phyloP scores from a whole-genome alignment of 768 basidiomycete genomes.

The Saitozyma podzolica region DNA sequence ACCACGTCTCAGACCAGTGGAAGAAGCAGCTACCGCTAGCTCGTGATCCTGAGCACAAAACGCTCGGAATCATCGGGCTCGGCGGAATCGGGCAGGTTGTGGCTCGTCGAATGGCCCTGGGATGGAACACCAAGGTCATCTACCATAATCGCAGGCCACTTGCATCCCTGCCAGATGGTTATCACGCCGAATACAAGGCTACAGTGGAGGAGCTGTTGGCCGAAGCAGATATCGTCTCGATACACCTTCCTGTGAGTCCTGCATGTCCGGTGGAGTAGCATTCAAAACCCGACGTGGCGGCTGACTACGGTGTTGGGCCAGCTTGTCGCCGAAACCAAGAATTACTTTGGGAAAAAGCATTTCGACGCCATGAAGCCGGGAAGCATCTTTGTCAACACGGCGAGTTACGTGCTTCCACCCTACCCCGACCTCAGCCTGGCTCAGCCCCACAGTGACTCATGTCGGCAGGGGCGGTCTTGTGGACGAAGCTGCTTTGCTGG shows the following conservation, averaged over 20 bases:
- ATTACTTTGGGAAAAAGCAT: conserved; percentile 69
- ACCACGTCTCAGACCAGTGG: background rate
- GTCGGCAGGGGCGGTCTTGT: conserved; percentile 67
- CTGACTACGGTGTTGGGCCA: background rate
- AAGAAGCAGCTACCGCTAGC: conserved; percentile 24
- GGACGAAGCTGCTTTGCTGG: conserved; percentile 80
- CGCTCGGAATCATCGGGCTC: conserved; percentile 54
- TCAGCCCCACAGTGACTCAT: background rate
- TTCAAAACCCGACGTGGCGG: background rate
- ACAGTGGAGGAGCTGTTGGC: conserved; percentile 64
- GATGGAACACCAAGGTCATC: conserved; percentile 83
- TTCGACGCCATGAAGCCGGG: conserved; percentile 74
- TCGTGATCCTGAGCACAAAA: conserved; percentile 50
- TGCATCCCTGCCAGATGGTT: conserved; percentile 60
- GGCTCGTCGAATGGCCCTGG: conserved; percentile 55
- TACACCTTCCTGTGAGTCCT: conserved; percentile 67
- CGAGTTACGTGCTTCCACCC: conserved; percentile 53
- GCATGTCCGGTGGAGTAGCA: background rate
- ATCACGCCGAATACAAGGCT: conserved; percentile 68
- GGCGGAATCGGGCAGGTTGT: conserved; percentile 53
- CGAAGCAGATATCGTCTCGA: conserved; percentile 76
- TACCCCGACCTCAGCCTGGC: too few species aligned
- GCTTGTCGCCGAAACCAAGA: conserved; percentile 67
- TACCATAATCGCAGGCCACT: conserved; percentile 62
- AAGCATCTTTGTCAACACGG: conserved; percentile 77